Evolutionary conservation across 1,284 basidiomycete species (phyloP), one percentile per base, ranked within the genome.

Genomic region (Ustilago shanxiensis): DNA sequence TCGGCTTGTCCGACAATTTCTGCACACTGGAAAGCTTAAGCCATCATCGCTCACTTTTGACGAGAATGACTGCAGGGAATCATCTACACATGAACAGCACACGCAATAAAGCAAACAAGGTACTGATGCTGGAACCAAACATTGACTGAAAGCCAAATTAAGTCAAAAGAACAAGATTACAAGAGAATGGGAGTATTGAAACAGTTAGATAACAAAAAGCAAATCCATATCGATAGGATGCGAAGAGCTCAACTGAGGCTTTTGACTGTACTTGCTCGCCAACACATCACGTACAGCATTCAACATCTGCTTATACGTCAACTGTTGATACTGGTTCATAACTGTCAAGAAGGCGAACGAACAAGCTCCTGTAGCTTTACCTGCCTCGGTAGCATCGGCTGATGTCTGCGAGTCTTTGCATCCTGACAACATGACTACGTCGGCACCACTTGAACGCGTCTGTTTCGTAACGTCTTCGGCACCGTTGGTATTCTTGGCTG

Each of bases 371-470:
- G 93, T 94, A 5, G 92, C 94, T 61, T 89, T 88, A 1, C 94
- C 94, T 4, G 90, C 90, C 86, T 95, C 93, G 60, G 89, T 88
- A 0, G 94, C 92, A 84, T 98, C 95, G 14, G 95, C 95, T 81
- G 93, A 94, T 10, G 95, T 98, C 87, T 97, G 95, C 16, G 91
- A 90, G 84, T 98, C 95, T 83, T 94, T 95, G 87, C 95, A 97
- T 6, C 95, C 95, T 29, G 72, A 75, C 62, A 74, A 41, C 79
- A 86, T 84, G 60, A 87, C 84, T n/a, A 91, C 91, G 77, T 91
- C 91, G 14, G 94, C 94, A 14, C 92, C 90, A 80, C 92, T 93
- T 0, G 93, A 93, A 85, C 90, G 91, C 3, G 92, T 95, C 54
- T 89, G 88, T 72, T 88, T 90, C 0, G 92, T 87, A 62, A 89